A percentile compares a stretch with the other conserved stretches of the same genome.
These are phyloP conservation scores for Ceratocystis huliohia DNA, from an alignment of 2,329 filamentous ascomycete species.

Conservation along the genomic window DNA sequence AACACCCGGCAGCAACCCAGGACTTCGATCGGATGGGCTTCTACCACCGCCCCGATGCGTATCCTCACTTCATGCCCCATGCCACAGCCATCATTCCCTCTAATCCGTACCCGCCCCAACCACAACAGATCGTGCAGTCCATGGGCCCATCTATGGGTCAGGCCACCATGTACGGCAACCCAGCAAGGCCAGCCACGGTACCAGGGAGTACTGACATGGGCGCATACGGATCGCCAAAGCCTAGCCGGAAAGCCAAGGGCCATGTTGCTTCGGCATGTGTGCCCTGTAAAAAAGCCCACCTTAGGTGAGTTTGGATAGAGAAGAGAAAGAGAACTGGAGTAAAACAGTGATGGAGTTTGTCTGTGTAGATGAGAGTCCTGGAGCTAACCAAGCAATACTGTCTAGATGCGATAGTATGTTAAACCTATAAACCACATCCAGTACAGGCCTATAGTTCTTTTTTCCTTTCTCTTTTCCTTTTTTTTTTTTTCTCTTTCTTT, in stretches of 20 bases:
- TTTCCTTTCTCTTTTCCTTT: no score
- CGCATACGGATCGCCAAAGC: conserved; percentile 43
- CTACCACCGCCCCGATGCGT: conserved; percentile 30
- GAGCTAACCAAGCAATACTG: conserved; percentile 11
- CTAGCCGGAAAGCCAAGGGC: conserved; percentile 58
- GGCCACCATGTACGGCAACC: conserved; percentile 16
- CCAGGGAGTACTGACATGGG: conserved; percentile 30
- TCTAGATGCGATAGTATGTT: conserved; percentile 52
- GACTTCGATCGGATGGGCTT: conserved; percentile 31
- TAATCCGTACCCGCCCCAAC: conserved; percentile 9
- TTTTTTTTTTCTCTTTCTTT: no score
- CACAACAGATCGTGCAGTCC: conserved; percentile 24
- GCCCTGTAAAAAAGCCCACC: conserved; percentile 73
- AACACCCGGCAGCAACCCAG: conserved; percentile 2
- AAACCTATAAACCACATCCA: conserved; percentile 19
- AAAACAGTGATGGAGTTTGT: background rate
- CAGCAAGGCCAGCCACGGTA: conserved; percentile 11
- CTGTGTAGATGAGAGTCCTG: background rate
- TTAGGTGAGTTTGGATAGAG: conserved; percentile 40
- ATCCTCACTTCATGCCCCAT: conserved; percentile 19
- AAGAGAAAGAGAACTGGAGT: background rate
- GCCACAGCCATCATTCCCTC: conserved; percentile 18
- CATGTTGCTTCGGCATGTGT: conserved; percentile 78
- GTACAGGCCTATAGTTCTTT: no score
- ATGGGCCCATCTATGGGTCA: conserved; percentile 25